Base-by-base conservation (phyloP, 2,329 filamentous ascomycete species). In the Fusarium tjaetaba region DNA sequence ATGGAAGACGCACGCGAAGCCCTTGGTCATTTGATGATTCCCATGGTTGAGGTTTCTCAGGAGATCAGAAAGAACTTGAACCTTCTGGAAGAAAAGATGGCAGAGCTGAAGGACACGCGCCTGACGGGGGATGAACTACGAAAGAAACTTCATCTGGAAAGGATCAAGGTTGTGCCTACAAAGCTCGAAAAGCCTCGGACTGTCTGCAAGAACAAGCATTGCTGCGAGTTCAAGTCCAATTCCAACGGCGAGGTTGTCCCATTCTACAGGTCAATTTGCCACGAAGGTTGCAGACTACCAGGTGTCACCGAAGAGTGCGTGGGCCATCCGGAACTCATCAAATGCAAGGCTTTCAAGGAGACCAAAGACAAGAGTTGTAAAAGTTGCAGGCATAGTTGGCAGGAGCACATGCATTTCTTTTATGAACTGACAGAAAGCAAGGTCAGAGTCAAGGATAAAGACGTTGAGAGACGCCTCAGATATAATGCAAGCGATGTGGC, bases 1-100 rank as follows among this genome's bases (percentile, higher is more conserved):
- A 53, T 78, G n/a, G 75, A 78, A 0, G 73, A 61, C 0, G 65
- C 67, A 1, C 74, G 70, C 0, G 60, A 48, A 34, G 36, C 53
- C 0, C 70, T 78, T 11, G 3, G 28, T 3, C 42, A 64, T 20
- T 24, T 78, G 2, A 61, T 70, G 1, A 46, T 64, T 3, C 76
- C 76, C 2, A 78, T 78, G 62, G 70, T 76, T 4, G 34, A 53
- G 1, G 64, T 78, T 8, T 58, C 76, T 0, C 64, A 68, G 4
- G 22, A 4, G 2, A 71, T 78, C 9, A 61, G 32, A 20, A 22
- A 30, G 5, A 75, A 57, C n/a, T 53, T 76, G 16, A 32, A 30
- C 7, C 16, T 52, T 7, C n/a, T 67, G 7, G 26, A 57, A 1
- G 57, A 70, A 1, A 49, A 39, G 20, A 30, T 42, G 9, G 30